A percentile compares a stretch with the other conserved stretches of the same genome.
Conservation (phyloP, 805 yeast species). For the Hemisphaericaspora nanyangensis region DNA sequence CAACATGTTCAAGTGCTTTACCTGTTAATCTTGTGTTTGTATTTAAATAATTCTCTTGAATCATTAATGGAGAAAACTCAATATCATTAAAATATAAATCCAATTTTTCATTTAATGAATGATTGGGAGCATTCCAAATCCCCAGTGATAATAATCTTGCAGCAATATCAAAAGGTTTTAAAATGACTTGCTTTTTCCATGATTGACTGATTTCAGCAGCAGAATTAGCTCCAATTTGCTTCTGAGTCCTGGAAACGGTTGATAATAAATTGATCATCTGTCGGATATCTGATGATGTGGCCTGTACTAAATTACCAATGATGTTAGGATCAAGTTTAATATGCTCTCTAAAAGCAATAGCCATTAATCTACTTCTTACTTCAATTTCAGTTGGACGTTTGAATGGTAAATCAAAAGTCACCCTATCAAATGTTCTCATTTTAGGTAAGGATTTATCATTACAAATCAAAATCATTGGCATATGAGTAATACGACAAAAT, state of each 20-base stretch:
- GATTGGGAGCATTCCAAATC: conserved; percentile 50
- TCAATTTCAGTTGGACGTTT: conserved; percentile 84
- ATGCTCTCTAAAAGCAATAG: conserved; percentile 84
- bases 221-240: conserved; percentile 57
- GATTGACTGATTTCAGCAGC: conserved; percentile 57
- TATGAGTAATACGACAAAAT: conserved; percentile 76
- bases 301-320: conserved; percentile 77
- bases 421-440: conserved; percentile 92
- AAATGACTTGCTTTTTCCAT: conserved; percentile 87
- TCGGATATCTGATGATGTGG: conserved; percentile 88
- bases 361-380: conserved; percentile 78
- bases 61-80: conserved; percentile 92
- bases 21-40: conserved; percentile 54
- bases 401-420: conserved; percentile 75
- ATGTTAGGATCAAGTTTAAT: conserved; percentile 75
- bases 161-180: conserved; percentile 90
- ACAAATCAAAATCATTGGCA: conserved; percentile 90
- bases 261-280: conserved; percentile 89
- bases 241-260: conserved; percentile 74
- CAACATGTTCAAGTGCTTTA: conserved; percentile 53
- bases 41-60: conserved; percentile 84
- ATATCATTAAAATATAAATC: conserved; percentile 91
- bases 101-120: conserved; percentile 72
- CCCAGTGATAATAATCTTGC: conserved; percentile 56
- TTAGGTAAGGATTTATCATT: conserved; percentile 90